Conservation (phyloP, 768 basidiomycete species). For the Kondoa subrosea region DNA sequence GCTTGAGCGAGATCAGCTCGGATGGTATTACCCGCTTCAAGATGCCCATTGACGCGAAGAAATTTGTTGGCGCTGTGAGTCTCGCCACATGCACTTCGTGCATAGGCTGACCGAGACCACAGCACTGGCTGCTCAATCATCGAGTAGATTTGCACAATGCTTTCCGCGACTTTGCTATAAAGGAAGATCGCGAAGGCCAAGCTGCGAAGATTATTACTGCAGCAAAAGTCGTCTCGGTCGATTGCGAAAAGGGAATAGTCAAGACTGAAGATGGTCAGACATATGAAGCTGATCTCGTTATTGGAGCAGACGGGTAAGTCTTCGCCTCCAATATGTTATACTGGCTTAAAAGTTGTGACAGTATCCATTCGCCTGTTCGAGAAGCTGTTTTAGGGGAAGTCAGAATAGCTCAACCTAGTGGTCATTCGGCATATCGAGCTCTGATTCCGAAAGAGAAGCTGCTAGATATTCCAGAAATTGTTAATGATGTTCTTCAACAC, state of each 20-base stretch:
- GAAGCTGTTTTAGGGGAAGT: too few relatives aligned
- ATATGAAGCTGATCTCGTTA: conserved; percentile 1
- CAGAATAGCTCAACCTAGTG: too few relatives aligned
- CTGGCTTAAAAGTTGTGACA: too few relatives aligned
- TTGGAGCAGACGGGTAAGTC: conserved; percentile 6
- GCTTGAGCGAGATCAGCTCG: too few relatives aligned
- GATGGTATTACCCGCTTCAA: too few relatives aligned
- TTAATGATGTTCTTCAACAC: too few relatives aligned
- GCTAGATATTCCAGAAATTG: too few relatives aligned
- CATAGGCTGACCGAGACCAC: not conserved
- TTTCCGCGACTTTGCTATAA: not conserved
- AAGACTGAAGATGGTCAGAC: conserved; percentile 7
- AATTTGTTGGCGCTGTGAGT: not conserved
- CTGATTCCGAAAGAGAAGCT: too few relatives aligned
- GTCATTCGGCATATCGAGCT: too few relatives aligned
- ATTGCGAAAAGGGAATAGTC: conserved; percentile 5
- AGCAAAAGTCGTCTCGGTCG: conserved; percentile 1
- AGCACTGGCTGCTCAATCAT: conserved; percentile 4
- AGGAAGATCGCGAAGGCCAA: not conserved
- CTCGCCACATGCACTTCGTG: not conserved
- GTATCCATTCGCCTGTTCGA: too few relatives aligned
- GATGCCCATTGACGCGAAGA: too few relatives aligned
- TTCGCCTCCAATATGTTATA: too few relatives aligned
- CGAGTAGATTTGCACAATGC: conserved; percentile 7
- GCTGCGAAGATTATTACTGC: conserved; percentile 3